A percentile compares a stretch with the other conserved stretches of the same genome.
phyloP scores from a whole-genome alignment of 495 filamentous ascomycete species.

The Oidiodendron maius region DNA sequence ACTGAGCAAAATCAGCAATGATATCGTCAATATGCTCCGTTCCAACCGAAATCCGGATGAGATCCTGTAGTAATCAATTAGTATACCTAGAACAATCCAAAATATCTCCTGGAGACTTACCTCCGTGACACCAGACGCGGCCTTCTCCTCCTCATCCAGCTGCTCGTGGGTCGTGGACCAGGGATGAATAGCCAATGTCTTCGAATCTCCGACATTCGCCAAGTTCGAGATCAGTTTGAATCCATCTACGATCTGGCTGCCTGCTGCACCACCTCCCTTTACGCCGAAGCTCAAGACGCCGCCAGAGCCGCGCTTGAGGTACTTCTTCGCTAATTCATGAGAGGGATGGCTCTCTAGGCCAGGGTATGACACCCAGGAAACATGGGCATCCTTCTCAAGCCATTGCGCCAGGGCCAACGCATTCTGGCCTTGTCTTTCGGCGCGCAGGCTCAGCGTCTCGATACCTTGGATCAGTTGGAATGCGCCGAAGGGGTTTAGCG shows the following conservation, averaged over 20 bases:
- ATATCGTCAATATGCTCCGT: conserved; percentile 99
- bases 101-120: conserved; percentile 23
- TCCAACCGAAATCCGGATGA: conserved; percentile 94
- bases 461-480: conserved; percentile 87
- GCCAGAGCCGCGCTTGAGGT: conserved; percentile 81
- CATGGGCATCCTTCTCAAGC: conserved; percentile 60
- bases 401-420: conserved; percentile 75
- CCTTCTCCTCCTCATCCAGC: conserved; percentile 75
- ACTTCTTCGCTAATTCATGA: conserved; percentile 82
- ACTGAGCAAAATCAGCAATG: conserved; percentile 91
- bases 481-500: conserved; percentile 90
- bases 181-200: conserved; percentile 94
- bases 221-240: conserved; percentile 95
- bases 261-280: conserved; percentile 77
- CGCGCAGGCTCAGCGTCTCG: conserved; percentile 83
- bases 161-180: conserved; percentile 97
- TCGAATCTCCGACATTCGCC: conserved; percentile 72
- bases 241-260: conserved; percentile 82
- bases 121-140: conserved; percentile 78
- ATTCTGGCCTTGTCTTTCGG: conserved; percentile 84
- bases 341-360: conserved; percentile 77
- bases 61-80: conserved; percentile 43
- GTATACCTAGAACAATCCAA: not conserved
- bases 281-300: conserved; percentile 92
- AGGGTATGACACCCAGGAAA: conserved; percentile 91